A percentile compares a stretch with the other conserved stretches of the same genome.
These are phyloP conservation scores for Flaveria linearis DNA, from an alignment of 129 eudicot species.

Conservation along the genomic window DNA sequence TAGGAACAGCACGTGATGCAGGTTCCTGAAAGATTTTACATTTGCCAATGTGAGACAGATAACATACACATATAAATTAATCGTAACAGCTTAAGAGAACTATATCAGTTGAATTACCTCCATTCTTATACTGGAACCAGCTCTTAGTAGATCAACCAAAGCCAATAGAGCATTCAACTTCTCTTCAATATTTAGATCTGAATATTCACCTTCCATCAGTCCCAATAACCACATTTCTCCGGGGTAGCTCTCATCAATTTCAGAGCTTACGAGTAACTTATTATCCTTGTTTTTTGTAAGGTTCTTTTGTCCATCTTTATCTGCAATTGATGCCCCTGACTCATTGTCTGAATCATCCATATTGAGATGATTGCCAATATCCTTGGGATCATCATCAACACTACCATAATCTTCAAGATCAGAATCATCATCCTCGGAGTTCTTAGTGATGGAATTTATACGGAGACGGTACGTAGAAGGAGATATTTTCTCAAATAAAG, in stretches of 20 bases:
- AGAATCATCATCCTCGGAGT: slow-evolving; percentile 57
- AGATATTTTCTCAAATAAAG: slow-evolving; percentile 90
- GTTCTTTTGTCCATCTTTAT: slow-evolving; percentile 31
- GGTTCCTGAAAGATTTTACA: slow-evolving; percentile 58
- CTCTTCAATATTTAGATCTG: slow-evolving; percentile 83
- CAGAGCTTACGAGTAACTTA: slow-evolving; percentile 43
- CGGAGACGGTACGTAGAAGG: slow-evolving; percentile 76
- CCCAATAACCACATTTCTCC: slow-evolving; percentile 93
- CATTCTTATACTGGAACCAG: slow-evolving; percentile 66
- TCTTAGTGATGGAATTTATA: slow-evolving; percentile 41
- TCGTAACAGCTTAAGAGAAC: background rate
- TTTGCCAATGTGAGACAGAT: background rate
- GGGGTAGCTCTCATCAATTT: slow-evolving; percentile 89
- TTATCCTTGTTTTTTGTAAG: slow-evolving; percentile 27
- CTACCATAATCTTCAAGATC: slow-evolving; percentile 77
- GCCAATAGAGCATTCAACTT: slow-evolving; percentile 73
- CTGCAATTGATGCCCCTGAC: slow-evolving; percentile 35
- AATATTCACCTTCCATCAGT: slow-evolving; percentile 88
- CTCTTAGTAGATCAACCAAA: slow-evolving; percentile 70
- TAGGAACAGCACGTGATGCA: slow-evolving; percentile 41
- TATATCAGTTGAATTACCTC: slow-evolving; percentile 55
- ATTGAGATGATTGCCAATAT: slow-evolving; percentile 37
- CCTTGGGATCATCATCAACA: slow-evolving; percentile 62
- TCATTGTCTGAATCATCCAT: slow-evolving; percentile 50
- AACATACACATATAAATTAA: background rate